phyloP scores from a whole-genome alignment of 768 basidiomycete genomes.

The Lactarius sanguifluus region DNA sequence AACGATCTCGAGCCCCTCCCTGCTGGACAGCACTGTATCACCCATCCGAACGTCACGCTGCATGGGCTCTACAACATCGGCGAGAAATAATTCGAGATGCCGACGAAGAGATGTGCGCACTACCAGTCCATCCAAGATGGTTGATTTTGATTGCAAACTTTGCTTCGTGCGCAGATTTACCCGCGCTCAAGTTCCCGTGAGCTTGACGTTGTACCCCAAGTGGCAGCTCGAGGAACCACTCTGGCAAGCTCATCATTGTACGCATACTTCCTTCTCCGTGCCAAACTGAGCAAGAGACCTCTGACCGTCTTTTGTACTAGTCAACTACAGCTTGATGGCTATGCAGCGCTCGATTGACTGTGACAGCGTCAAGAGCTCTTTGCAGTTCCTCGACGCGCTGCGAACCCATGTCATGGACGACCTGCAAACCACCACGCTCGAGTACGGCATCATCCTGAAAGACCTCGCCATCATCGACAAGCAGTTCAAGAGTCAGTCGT shows the following conservation, averaged over 20 bases:
- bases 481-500: too few relatives aligned
- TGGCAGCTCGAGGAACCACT: constrained; percentile 61
- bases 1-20: constrained; percentile 76
- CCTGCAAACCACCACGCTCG: too few relatives aligned
- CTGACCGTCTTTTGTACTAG: background rate
- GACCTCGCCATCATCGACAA: too few relatives aligned
- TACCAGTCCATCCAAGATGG: background rate
- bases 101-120: constrained; percentile 79
- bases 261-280: constrained; percentile 43
- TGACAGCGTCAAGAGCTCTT: too few relatives aligned
- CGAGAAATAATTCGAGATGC: constrained; percentile 84
- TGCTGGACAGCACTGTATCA: constrained; percentile 83
- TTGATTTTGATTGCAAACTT: background rate
- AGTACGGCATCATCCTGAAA: too few relatives aligned
- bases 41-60: constrained; percentile 78
- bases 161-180: constrained; percentile 54
- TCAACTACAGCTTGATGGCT: too few relatives aligned
- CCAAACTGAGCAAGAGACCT: background rate
- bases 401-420: too few relatives aligned
- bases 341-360: too few relatives aligned
- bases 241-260: too few relatives aligned
- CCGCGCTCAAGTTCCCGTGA: constrained; percentile 83
- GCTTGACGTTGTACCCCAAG: constrained; percentile 80
- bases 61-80: constrained; percentile 79
- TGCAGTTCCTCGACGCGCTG: too few relatives aligned